Base-by-base conservation (phyloP, 2,329 filamentous ascomycete genomes). In the Furcasterigmium sp. region DNA sequence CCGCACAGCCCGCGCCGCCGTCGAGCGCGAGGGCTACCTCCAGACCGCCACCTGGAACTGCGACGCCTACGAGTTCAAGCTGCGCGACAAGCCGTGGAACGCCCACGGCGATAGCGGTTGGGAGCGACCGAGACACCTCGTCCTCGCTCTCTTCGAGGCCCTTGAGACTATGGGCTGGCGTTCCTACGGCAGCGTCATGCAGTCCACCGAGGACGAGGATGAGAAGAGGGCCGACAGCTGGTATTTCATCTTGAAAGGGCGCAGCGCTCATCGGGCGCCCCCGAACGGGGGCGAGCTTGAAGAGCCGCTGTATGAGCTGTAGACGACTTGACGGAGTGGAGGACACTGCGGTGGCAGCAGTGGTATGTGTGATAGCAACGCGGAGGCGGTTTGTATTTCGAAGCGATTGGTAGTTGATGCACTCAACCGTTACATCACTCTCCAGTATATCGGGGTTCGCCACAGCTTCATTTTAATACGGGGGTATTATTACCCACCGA, bases 21-120 rank as follows among this genome's bases (percentile, higher is more conserved):
- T 41, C 21, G 19, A 46, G 35, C 36, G 19, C 25, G 11, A 49
- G 37, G 48, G 43, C 15, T 39, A 28, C 15, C 46, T 49, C 39
- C 30, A 45, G 13, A 42, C 47, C 28, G 49, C 52, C 3, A 40
- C 47, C 14, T 51, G 48, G 46, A 47, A 42, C 15, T 39, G 50
- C 29, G 50, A 51, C 18, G 49, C 47, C 29, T 54, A 45, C 28
- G 51, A 52, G 44, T 53, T 53, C 45, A 43, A 44, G 41, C 43
- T 55, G 20, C 47, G 50, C 39, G 45, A 49, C 5, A 37, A 25
- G 14, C 51, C 52, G 18, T 56, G 53, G 52, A 20, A 25, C 13
- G 42, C 46, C 5, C 34, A 39, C 10, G 47, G 45, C 2, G 47
- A 48, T 36, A 45, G 34, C 15, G 39, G 36, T 10, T 35, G 32